These are phyloP conservation scores for Citrus inodora DNA, from an alignment of 345 rosid genomes.

Conservation along the genomic window DNA sequence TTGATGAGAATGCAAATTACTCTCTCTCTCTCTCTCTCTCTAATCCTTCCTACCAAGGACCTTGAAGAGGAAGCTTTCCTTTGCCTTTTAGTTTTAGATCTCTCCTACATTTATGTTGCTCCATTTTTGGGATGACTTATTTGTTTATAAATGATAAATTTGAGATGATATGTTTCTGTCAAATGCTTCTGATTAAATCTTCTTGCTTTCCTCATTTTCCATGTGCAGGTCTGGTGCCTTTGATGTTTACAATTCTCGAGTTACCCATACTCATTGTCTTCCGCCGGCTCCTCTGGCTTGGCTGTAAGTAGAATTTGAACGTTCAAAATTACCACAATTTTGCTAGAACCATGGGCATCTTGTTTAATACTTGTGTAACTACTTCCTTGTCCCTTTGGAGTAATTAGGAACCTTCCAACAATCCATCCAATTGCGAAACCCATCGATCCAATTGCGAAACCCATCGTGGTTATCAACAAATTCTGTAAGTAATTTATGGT, in stretches of 20 bases:
- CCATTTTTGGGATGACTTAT: too few species aligned
- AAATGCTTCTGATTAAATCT: background rate
- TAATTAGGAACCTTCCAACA: constrained; percentile 44
- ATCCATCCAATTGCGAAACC: constrained; percentile 49
- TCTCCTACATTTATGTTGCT: too few species aligned
- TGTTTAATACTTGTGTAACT: background rate
- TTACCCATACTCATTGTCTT: constrained; percentile 95
- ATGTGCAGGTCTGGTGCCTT: constrained; percentile 83
- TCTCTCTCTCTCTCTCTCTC: too few species aligned
- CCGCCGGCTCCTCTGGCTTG: constrained; percentile 60
- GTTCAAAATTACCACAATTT: background rate
- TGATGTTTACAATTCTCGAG: constrained; percentile 53
- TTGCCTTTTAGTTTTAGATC: too few species aligned
- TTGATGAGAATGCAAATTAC: too few species aligned
- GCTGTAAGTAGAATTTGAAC: constrained; percentile 48
- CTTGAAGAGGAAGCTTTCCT: too few species aligned
- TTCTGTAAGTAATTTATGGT: constrained; percentile 48
- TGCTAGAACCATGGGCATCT: background rate
- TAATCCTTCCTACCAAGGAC: too few species aligned
- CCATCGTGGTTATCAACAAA: constrained; percentile 81
- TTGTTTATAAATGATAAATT: too few species aligned
- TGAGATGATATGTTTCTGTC: background rate
- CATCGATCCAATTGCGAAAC: constrained; percentile 57
- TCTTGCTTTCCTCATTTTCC: constrained; percentile 1
- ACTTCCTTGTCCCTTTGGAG: constrained; percentile 21